Evolutionary conservation across 1,284 basidiomycete species (phyloP).

Genomic region (Cerrena zonata): DNA sequence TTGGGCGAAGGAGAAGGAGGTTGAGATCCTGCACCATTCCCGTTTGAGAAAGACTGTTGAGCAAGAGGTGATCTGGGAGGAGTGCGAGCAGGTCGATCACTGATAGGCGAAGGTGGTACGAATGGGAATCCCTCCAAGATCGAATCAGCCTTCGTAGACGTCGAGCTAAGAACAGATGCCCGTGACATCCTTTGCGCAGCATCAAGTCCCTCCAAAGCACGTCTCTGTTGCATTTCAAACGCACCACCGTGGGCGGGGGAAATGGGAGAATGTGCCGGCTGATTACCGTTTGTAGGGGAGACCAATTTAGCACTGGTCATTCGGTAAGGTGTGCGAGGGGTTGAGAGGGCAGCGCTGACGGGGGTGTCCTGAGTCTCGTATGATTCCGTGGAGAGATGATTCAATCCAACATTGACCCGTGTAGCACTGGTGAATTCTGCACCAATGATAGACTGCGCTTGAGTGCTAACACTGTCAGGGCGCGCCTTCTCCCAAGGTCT

Average conservation of each 20-base stretch:
- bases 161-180: conserved; percentile 57
- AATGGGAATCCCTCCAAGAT: conserved; percentile 80
- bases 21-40: conserved; percentile 3
- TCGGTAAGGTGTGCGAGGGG: conserved; percentile 43
- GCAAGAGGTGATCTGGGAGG: conserved; percentile 66
- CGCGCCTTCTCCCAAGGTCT: conserved; percentile 33
- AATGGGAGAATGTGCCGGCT: conserved; percentile 8
- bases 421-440: conserved; percentile 59
- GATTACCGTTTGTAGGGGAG: conserved; percentile 33
- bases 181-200: conserved; percentile 46
- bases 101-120: conserved; percentile 78
- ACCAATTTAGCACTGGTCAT: conserved; percentile 59
- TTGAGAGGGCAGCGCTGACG: conserved; percentile 27
- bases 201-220: conserved; percentile 48
- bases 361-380: conserved; percentile 21
- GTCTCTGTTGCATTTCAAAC: conserved; percentile 58
- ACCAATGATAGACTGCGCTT: conserved; percentile 49
- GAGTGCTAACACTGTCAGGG: conserved; percentile 36
- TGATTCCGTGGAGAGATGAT: conserved; percentile 20
- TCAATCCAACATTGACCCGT: conserved; percentile 55
- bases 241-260: conserved; percentile 31
- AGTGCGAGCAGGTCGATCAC: conserved; percentile 64
- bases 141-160: conserved; percentile 70
- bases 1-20: conserved; percentile 10
- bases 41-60: conserved; percentile 44